Evolutionary conservation across 73 alveolate genomes (phyloP).

Genomic region (Tetrahymena borealis): DNA sequence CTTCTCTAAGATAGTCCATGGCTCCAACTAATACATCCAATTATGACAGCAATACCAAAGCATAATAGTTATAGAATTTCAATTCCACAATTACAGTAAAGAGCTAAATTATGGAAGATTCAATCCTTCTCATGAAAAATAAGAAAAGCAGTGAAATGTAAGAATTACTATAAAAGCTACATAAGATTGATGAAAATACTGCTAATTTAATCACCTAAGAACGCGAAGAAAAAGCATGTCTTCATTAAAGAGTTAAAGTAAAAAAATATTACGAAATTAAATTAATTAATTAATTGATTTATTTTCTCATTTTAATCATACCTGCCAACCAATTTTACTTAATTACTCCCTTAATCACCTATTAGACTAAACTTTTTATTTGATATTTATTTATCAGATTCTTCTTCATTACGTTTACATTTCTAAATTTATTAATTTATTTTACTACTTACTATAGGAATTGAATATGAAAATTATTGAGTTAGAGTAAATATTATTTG

Average conservation of each 20-base stretch:
- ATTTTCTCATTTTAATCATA: too few relatives aligned
- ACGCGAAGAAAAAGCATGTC: not conserved
- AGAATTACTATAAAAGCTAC: not conserved
- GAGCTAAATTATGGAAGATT: not conserved
- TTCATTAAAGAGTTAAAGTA: not conserved
- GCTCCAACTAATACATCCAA: not conserved
- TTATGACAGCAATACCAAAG: not conserved
- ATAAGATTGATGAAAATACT: not conserved
- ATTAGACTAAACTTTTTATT: too few relatives aligned
- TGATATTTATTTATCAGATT: too few relatives aligned
- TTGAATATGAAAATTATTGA: not conserved
- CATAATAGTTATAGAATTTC: not conserved
- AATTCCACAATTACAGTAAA: not conserved
- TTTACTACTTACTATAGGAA: not conserved
- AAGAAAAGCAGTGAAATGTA: not conserved
- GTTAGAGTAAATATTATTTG: not conserved
- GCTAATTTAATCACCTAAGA: not conserved
- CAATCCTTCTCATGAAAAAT: not conserved
- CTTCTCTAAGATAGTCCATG: not conserved
- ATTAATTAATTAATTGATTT: not conserved
- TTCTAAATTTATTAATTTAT: not conserved
- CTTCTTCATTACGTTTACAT: not conserved
- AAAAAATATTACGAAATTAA: not conserved
- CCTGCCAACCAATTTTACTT: too few relatives aligned
- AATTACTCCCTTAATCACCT: too few relatives aligned